Base-by-base conservation (phyloP, 2,329 filamentous ascomycete species). In the Hymenoscyphus linearis region DNA sequence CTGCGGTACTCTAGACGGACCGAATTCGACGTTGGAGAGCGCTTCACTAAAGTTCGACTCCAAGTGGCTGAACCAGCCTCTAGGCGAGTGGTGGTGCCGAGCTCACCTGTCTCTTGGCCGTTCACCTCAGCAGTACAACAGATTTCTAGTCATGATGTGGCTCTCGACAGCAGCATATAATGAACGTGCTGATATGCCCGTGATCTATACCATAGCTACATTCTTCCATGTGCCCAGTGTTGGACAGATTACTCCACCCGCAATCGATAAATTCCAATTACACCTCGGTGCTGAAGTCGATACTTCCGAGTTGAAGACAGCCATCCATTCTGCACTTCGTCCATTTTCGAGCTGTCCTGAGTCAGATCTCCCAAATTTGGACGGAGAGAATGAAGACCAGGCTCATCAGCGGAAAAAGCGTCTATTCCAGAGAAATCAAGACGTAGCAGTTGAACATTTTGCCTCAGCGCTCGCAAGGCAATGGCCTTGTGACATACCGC, bases 91-190 rank as follows among this genome's bases (percentile, higher is more conserved):
- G 37, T 44, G 16, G 37, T 18, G 37, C 37, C 37, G 37, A 44
- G 37, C 37, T 16, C 65, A 66, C 35, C 40, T 63, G 7, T 34
- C 50, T 22, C 58, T 72, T n/a, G 31, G 61, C n/a, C 27, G 31
- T 26, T 44, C 54, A 47, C 52, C 35, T 6, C 13, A 40, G 7
- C 22, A 25, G 18, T 36, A 60, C 26, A 64, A 68, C 53, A 67
- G 58, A 52, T 73, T 69, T 59, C 53, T 56, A 9, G 34, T 73
- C 10, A 72, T 73, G 65, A 67, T 72, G n/a, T 64, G 62, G 47
- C 66, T 73, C 47, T 58, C 64, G 13, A 66, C 66, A 2, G 50
- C 72, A 5, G 56, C 68, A 9, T 73, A 65, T 57, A 59, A 63
- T 4, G 50, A 62, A 44, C 26, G 64, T 14, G 64, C 62, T 3